A percentile compares a stretch with the other conserved stretches of the same genome.
Conservation (phyloP, 129 eudicot genomes). For the Tanacetum coccineum region DNA sequence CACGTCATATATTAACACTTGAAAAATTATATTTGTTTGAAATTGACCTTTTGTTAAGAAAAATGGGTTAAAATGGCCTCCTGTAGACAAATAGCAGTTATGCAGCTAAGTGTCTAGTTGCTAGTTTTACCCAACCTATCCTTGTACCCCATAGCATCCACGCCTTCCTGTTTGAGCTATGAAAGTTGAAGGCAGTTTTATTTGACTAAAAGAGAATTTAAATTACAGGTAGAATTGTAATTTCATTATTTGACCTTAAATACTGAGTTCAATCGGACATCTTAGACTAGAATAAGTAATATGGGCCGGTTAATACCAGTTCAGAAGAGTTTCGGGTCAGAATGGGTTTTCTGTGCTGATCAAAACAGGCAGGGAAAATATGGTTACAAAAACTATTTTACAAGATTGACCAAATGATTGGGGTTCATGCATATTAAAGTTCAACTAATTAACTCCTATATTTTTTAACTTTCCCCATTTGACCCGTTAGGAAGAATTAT, state of each 20-base stretch:
- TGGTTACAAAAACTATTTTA: neutral
- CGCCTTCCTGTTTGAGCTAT: neutral
- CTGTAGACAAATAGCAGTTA: neutral
- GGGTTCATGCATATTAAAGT: no score
- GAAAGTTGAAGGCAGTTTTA: slow-evolving; percentile 1
- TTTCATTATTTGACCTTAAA: neutral
- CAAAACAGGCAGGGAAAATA: neutral
- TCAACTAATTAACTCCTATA: no score
- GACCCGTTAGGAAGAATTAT: neutral
- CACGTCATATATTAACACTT: no score
- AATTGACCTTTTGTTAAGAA: neutral
- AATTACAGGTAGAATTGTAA: neutral
- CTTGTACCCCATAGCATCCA: neutral
- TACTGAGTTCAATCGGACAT: no score
- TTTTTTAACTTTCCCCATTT: slow-evolving; percentile 2
- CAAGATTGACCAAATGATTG: neutral
- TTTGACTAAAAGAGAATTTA: no score
- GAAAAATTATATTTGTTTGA: neutral
- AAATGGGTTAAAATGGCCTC: neutral
- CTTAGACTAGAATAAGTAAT: no score
- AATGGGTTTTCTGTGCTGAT: neutral
- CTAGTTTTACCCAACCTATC: neutral
- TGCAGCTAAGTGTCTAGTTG: neutral
- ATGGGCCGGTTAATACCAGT: no score
- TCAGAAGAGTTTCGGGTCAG: neutral